phyloP scores from a whole-genome alignment of 2,329 filamentous ascomycete genomes.

The Fusarium albidum region DNA sequence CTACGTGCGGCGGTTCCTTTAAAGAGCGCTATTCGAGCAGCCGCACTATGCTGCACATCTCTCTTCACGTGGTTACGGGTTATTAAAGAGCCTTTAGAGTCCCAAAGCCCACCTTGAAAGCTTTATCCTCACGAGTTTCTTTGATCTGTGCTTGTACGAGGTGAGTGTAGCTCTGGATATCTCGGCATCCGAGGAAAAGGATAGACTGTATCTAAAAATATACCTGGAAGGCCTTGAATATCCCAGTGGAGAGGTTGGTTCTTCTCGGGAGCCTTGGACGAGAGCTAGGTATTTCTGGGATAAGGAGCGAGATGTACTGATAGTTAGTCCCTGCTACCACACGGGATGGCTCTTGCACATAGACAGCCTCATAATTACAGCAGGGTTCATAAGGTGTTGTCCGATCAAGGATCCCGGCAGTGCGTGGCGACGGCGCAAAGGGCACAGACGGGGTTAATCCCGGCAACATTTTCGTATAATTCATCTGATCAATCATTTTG shows the following conservation, averaged over 20 bases:
- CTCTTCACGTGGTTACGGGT: conserved; percentile 5
- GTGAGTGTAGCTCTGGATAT: not conserved
- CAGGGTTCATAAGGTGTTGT: too few species aligned
- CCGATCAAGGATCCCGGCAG: too few species aligned
- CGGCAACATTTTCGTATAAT: too few species aligned
- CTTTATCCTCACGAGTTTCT: conserved; percentile 8
- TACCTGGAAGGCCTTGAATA: not conserved
- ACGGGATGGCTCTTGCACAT: too few species aligned
- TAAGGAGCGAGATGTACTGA: not conserved
- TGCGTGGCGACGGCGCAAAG: too few species aligned
- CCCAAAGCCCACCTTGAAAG: not conserved
- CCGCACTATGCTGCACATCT: conserved; percentile 7
- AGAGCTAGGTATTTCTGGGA: conserved; percentile 11
- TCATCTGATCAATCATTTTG: too few species aligned
- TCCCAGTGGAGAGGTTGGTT: not conserved
- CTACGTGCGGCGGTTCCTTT: not conserved
- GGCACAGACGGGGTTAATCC: too few species aligned
- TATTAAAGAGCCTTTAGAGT: conserved; percentile 5
- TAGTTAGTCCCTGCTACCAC: too few species aligned
- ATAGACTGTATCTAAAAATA: conserved; percentile 5
- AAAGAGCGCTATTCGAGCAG: conserved; percentile 4
- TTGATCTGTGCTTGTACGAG: not conserved
- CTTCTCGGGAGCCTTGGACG: not conserved
- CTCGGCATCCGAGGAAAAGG: not conserved
- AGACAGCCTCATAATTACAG: too few species aligned